Percentiles rank a stretch among this genome's conserved stretches.
These are phyloP conservation scores for Camelina laxa DNA, from an alignment of 345 rosid genomes.

Conservation along the genomic window DNA sequence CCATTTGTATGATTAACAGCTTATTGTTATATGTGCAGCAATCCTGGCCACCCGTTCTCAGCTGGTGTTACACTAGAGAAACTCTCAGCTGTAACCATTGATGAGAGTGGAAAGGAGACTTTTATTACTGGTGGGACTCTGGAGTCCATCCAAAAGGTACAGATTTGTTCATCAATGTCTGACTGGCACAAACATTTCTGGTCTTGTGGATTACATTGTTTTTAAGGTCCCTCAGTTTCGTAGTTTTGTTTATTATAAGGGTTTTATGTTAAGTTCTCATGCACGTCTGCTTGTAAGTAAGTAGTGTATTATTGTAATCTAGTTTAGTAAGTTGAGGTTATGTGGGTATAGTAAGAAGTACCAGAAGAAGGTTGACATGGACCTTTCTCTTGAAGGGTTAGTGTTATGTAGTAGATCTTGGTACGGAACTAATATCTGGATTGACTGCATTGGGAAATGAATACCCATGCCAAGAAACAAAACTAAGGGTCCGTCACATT, in stretches of 20 bases:
- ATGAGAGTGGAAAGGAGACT: slow-evolving; percentile 89
- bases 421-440: slow-evolving; percentile 20
- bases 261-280: slow-evolving; percentile 31
- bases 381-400: slow-evolving; percentile 27
- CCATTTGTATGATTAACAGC: slow-evolving; percentile 16
- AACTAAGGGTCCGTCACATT: slow-evolving; percentile 17
- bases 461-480: slow-evolving; percentile 30
- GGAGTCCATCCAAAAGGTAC: slow-evolving; percentile 83
- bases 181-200: slow-evolving; percentile 17
- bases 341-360: slow-evolving; percentile 28
- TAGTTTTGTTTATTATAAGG: slow-evolving; percentile 25
- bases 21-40: slow-evolving; percentile 56
- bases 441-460: slow-evolving; percentile 30
- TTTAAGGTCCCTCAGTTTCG: background rate
- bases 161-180: slow-evolving; percentile 2
- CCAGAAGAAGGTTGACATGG: slow-evolving; percentile 17
- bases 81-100: slow-evolving; percentile 89
- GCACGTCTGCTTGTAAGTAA: slow-evolving; percentile 15
- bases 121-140: slow-evolving; percentile 84
- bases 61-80: slow-evolving; percentile 89
- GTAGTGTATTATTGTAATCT: slow-evolving; percentile 23
- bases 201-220: slow-evolving; percentile 3
- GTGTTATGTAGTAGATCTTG: slow-evolving; percentile 21
- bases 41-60: slow-evolving; percentile 88
- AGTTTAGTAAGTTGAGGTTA: slow-evolving; percentile 15